Evolutionary conservation across 139 green algal genomes (phyloP).

Genomic region (Coelastrella sp.): DNA sequence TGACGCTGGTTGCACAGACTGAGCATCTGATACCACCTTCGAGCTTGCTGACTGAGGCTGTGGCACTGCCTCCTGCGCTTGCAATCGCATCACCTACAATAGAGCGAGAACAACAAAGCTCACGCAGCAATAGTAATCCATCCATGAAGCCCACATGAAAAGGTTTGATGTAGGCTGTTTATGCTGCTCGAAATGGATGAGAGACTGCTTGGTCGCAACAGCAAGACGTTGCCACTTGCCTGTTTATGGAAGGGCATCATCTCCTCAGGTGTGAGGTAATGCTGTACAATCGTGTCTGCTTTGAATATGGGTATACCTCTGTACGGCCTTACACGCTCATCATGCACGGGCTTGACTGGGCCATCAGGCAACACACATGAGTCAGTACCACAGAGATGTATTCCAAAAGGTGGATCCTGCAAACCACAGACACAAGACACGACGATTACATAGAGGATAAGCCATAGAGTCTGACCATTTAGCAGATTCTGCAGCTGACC

Average conservation of each 20-base stretch:
- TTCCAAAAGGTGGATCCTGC: constrained; percentile 76
- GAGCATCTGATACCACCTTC: no score
- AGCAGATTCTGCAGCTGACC: no score
- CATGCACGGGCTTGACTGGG: constrained; percentile 67
- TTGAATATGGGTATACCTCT: constrained; percentile 67
- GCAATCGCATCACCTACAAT: no score
- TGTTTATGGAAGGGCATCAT: constrained; percentile 67
- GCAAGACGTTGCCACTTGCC: no score
- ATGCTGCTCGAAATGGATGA: neutral
- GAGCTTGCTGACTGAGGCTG: neutral
- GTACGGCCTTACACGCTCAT: constrained; percentile 72
- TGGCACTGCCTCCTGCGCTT: neutral
- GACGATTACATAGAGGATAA: no score
- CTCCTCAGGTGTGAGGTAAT: constrained; percentile 73
- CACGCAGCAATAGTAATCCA: no score
- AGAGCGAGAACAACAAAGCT: no score
- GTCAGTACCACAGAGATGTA: constrained; percentile 69
- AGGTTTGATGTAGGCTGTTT: no score
- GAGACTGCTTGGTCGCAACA: neutral
- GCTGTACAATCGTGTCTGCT: constrained; percentile 63
- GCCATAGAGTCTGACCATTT: no score
- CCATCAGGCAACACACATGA: constrained; percentile 54
- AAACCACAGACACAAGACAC: neutral
- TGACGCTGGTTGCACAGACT: no score
- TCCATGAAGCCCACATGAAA: no score